Evolutionary conservation across 2,329 filamentous ascomycete genomes (phyloP), one percentile per base, ranked within the genome.

Genomic region (Ampelomyces quisqualis): DNA sequence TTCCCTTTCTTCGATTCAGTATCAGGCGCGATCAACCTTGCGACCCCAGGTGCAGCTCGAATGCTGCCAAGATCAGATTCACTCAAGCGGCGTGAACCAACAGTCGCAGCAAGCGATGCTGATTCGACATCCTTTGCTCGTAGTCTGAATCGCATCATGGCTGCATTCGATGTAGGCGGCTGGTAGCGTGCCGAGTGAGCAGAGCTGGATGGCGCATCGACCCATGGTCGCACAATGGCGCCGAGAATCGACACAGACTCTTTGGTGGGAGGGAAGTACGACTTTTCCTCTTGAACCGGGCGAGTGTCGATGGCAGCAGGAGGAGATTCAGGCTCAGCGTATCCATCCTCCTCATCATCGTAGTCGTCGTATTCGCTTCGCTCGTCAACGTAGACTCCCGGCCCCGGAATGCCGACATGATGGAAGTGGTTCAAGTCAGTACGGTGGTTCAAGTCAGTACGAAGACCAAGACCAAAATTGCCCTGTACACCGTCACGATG

Each of bases 51-150:
- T 17, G 82, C 80, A 39, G 77, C 77, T 7, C 73, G 74, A 29
- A 84, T 70, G 13, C 76, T 80, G 24, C 84, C 81, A 19, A 81
- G 68, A 41, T 86, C 82, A 4, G 83, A 80, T 34, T 85, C 72
- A 61, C 84, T 70, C 8, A 64, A 85, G 42, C 79, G 77, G 28
- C 83, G 78, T 2, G 85, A 88, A 11, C 85, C 85, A 75, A 85
- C 82, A 0, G 85, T 88, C 13, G 84, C 84, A 10, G 81, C 77
- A 32, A 77, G 71, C 10, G 78, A 81, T 30, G 73, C 70, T 7
- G 72, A 73, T 35, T 81, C 78, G 11, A 77, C 65, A 38, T 79
- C 76, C 30, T 70, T 72, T 3, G 74, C 74, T 34, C 73, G 70
- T 49, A 70, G 65, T 21, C 70, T 60, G 51, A 74, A 81, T 27